These are phyloP conservation scores for Fistulinella cinereoalba DNA, from an alignment of 1,284 basidiomycete species.

Conservation along the genomic window DNA sequence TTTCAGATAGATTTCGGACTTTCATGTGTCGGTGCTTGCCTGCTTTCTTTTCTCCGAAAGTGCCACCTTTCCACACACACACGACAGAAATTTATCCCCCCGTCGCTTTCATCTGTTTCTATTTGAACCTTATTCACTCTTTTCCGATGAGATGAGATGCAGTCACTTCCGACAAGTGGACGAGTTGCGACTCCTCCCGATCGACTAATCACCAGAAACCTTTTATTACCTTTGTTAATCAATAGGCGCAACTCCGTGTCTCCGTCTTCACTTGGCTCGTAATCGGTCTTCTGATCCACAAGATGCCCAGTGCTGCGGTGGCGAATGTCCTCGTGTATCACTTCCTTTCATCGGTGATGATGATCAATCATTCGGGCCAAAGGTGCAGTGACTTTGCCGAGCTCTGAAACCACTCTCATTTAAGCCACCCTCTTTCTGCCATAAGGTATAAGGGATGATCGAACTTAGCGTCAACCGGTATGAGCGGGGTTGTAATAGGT, in stretches of 20 bases:
- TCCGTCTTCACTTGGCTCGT: slow-evolving; percentile 16
- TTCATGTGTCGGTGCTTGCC: slow-evolving; percentile 32
- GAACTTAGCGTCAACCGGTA: slow-evolving; percentile 4
- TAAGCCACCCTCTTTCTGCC: slow-evolving; percentile 16
- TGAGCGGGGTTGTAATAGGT: slow-evolving; percentile 9
- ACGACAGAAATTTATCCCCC: slow-evolving; percentile 11
- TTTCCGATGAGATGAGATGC: slow-evolving; percentile 17
- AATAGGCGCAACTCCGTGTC: slow-evolving; percentile 16
- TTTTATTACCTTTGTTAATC: slow-evolving; percentile 21
- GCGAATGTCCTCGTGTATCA: slow-evolving; percentile 28
- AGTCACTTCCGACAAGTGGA: slow-evolving; percentile 13
- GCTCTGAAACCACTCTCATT: slow-evolving; percentile 13
- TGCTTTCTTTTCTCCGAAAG: slow-evolving; percentile 26
- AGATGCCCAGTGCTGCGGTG: slow-evolving; percentile 10
- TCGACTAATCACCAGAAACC: slow-evolving; percentile 17
- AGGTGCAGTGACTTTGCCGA: slow-evolving; percentile 22
- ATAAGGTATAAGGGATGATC: slow-evolving; percentile 11
- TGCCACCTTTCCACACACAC: slow-evolving; percentile 22
- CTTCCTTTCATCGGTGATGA: slow-evolving; percentile 18
- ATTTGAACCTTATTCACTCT: slow-evolving; percentile 15
- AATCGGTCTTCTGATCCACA: slow-evolving; percentile 14
- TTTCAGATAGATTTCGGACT: slow-evolving; percentile 32
- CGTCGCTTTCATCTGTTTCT: slow-evolving; percentile 24
- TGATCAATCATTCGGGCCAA: slow-evolving; percentile 14
- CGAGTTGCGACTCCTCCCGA: slow-evolving; percentile 14